Evolutionary conservation across 768 basidiomycete genomes (phyloP), one percentile per base, ranked within the genome.

Genomic region (Rhizopogon roseolus): DNA sequence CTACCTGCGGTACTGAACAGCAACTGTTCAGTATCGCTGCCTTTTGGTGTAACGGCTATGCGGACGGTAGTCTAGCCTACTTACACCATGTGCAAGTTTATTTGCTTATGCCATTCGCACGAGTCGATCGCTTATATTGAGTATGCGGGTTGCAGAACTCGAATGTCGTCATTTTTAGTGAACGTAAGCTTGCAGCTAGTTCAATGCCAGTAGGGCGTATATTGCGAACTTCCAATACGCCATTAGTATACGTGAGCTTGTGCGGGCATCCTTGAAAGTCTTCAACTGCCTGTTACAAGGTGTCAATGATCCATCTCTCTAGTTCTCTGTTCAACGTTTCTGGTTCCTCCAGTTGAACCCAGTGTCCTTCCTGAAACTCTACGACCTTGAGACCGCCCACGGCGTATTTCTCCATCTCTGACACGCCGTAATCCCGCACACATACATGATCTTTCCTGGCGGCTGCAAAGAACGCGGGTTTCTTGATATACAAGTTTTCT

Each of bases 351-450:
- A 76, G 50, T 4, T 65, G 64, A 8, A 65, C 57, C 71, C 73
- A 78, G 51, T 78, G 76, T 1, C 69, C 71, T 3, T 64, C 59
- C 32, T 74, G 69, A 28, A 72, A 70, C 49, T 69, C 70, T 50
- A 56, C 63, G 7, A 66, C 54, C 9, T 69, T 70, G 42, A 60
- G 51, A 39, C 63, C 60, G 40, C 63, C 64, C 36, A 56, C 55
- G 8, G 67, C 65, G 53, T 65, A 62, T 51, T 66, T 58, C 53
- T 65, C 52, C 10, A 71, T 66, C 29, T 50, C 50, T 28, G 58
- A 19, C 32, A 59, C 57, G 28, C 60, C 64, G 29, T 63, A 60
- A 13, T 60, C 62, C 27, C 62, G 58, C 50, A 66, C 16, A 55
- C 66, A 68, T 46, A 75, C 65, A 52, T 62, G 60, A 53, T 77